Conservation (phyloP, 148 eudicot species). For the Vaccinium macrocarpon region DNA sequence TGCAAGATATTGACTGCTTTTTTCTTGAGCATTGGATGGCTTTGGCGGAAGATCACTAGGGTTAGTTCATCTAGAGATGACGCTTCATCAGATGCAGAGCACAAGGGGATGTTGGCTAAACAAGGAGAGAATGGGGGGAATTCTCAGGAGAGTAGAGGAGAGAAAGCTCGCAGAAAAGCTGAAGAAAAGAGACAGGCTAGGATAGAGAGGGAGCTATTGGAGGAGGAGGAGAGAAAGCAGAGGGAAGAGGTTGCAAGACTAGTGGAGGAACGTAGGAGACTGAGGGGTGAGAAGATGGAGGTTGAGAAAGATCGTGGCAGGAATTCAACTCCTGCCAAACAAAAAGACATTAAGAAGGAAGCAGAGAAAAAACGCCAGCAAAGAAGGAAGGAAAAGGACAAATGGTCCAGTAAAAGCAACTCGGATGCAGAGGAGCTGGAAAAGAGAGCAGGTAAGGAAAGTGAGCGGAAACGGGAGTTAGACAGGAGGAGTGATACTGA, state of each 20-base stretch:
- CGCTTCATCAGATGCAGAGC: slow-evolving; percentile 52
- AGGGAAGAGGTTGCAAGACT: slow-evolving; percentile 94
- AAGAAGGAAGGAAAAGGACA: slow-evolving; percentile 79
- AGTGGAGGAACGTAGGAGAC: slow-evolving; percentile 87
- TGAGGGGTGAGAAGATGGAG: slow-evolving; percentile 81
- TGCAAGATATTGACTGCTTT: slow-evolving; percentile 49
- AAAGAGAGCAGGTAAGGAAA: slow-evolving; percentile 62
- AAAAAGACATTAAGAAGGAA: slow-evolving; percentile 66
- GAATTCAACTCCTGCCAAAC: slow-evolving; percentile 52
- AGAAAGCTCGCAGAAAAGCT: slow-evolving; percentile 97
- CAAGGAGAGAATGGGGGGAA: slow-evolving; percentile 65
- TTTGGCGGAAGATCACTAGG: slow-evolving; percentile 75
- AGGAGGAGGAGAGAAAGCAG: slow-evolving; percentile 96
- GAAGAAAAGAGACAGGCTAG: slow-evolving; percentile 98
- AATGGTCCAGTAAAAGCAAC: slow-evolving; percentile 88
- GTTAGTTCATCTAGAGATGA: slow-evolving; percentile 64
- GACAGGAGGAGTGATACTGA: slow-evolving; percentile 61
- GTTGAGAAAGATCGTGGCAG: slow-evolving; percentile 73
- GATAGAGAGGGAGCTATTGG: slow-evolving; percentile 81
- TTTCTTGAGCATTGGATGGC: slow-evolving; percentile 57
- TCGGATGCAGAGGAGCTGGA: slow-evolving; percentile 89
- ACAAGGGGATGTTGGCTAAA: slow-evolving; percentile 46
- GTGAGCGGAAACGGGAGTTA: slow-evolving; percentile 50
- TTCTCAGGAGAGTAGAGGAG: slow-evolving; percentile 77
- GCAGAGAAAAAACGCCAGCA: slow-evolving; percentile 77